Evolutionary conservation across 352 stramenopile genomes (phyloP), one percentile per base, ranked within the genome.

Genomic region (Pythium brassicae): DNA sequence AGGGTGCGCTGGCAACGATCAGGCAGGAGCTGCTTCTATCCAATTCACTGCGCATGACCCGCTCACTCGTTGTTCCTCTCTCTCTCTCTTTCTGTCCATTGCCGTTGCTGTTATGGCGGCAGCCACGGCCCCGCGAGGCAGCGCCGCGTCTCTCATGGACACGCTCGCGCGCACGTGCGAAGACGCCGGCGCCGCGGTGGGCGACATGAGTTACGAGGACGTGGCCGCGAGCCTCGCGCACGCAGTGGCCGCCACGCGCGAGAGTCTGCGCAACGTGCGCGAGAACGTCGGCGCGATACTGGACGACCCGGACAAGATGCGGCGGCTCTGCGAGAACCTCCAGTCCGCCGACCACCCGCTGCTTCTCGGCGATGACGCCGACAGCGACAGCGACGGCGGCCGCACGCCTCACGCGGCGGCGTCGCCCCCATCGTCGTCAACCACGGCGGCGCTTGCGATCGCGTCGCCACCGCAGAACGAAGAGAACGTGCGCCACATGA

Each of bases 401-500:
- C n/a, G n/a, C n/a, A n/a, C n/a, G n/a, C n/a, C n/a, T n/a, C n/a
- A n/a, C n/a, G n/a, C n/a, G n/a, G n/a, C n/a, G n/a, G 3, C 20
- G 27, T 25, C 29, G 1, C 5, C 42, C 19, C 12, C 23, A 23
- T 23, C 59, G 15, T 9, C 10, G 11, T 26, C 40, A 22, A 48
- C 59, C 1, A 66, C 53, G 1, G 53, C 57, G 23, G 53, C 83
- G 2, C n/a, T n/a, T n/a, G 50, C 55, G 4, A 29, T 72, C 0
- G 53, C 68, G 17, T 61, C 69, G 10, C 32, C 32, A 10, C 20
- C 48, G n/a, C 49, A 20, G 0, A 74, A 89, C 32, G 83, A 89
- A 60, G 77, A 90, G 48, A 81, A 78, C 29, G 70, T 93, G 53
- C 80, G 78, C 55, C 78, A 76, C 55, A 77, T 87, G 68, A 87